Evolutionary conservation across 306 rosid genomes (phyloP), one percentile per base, ranked within the genome.

Genomic region (Rubus idaeus): DNA sequence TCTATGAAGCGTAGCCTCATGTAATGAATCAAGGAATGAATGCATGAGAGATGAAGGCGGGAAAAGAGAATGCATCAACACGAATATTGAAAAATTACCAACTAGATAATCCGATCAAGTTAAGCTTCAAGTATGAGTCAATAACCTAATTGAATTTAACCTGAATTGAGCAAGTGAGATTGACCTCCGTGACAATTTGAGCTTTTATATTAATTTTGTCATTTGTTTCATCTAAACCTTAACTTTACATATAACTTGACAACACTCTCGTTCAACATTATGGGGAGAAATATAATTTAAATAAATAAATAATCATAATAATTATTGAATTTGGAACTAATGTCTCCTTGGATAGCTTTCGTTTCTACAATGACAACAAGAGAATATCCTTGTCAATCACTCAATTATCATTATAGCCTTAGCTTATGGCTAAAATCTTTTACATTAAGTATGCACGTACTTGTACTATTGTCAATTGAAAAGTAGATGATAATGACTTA

Each of bases 401-500:
- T 30, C 2, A 21, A 57, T 18, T 35, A 11, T 16, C 47, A 50
- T 30, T 50, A 47, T 6, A 51, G 75, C 26, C 70, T 41, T 39
- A 41, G 47, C 62, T 30, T 70, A 39, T 39, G 46, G 75, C 46
- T 26, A 49, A 26, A 52, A 3, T 26, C 39, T 10, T 47, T 39
- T 18, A 56, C 3, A 17, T 16, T 3, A 17, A 39, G 46, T 16
- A 75, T 2, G 20, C 53, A 57, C 45, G 62, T 62, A 18, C 9
- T 11, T 6, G 52, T 55, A 41, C 53, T 6, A n/a, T 4, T 6
- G 39, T 26, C 21, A 49, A 8, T 13, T 39, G 45, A 66, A 66
- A 79, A 73, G 79, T 6, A 3, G 37, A 9, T 57, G 79, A 80
- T 18, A 69, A 26, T 68, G 83, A 75, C 83, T 56, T 73, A 45